These are phyloP conservation scores for Phalaenopsis equestris DNA, from an alignment of 106 monocot genomes.

Conservation along the genomic window DNA sequence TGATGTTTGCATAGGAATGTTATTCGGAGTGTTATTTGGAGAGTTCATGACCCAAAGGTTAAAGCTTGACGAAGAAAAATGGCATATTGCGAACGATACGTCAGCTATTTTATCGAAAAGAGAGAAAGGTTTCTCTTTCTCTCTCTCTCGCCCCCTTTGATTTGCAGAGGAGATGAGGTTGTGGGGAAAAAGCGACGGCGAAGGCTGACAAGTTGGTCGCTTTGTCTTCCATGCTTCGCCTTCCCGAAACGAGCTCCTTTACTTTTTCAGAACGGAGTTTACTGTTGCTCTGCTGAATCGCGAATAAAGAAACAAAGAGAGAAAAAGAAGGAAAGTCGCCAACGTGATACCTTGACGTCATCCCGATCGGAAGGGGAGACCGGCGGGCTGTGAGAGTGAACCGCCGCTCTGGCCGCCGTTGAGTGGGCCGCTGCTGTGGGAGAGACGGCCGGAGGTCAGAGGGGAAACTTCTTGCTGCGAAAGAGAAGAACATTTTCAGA, in stretches of 20 bases:
- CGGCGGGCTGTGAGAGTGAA: slow-evolving; percentile 21
- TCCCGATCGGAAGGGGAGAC: slow-evolving; percentile 18
- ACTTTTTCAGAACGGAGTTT: neutral
- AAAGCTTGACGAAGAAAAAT: neutral
- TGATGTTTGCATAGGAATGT: neutral
- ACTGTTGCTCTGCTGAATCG: slow-evolving; percentile 6
- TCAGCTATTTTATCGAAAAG: slow-evolving; percentile 34
- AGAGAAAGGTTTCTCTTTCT: slow-evolving; percentile 49
- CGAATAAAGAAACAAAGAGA: slow-evolving; percentile 8
- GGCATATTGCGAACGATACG: neutral
- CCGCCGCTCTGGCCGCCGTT: slow-evolving; percentile 20
- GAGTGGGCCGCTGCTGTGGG: slow-evolving; percentile 72
- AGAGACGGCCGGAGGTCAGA: slow-evolving; percentile 58
- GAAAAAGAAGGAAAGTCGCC: neutral
- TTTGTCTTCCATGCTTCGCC: slow-evolving; percentile 6
- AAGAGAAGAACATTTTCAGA: neutral
- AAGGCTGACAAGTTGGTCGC: slow-evolving; percentile 10
- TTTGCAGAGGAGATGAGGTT: slow-evolving; percentile 5
- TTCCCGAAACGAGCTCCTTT: slow-evolving; percentile 1
- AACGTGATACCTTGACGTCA: slow-evolving; percentile 8
- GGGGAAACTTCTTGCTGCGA: slow-evolving; percentile 54
- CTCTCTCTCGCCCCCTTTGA: slow-evolving; percentile 9
- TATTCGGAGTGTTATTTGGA: neutral
- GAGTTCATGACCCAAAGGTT: neutral
- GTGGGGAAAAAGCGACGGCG: neutral